Conservation (phyloP, 495 filamentous ascomycete genomes). For the Sordaria brevicollis region DNA sequence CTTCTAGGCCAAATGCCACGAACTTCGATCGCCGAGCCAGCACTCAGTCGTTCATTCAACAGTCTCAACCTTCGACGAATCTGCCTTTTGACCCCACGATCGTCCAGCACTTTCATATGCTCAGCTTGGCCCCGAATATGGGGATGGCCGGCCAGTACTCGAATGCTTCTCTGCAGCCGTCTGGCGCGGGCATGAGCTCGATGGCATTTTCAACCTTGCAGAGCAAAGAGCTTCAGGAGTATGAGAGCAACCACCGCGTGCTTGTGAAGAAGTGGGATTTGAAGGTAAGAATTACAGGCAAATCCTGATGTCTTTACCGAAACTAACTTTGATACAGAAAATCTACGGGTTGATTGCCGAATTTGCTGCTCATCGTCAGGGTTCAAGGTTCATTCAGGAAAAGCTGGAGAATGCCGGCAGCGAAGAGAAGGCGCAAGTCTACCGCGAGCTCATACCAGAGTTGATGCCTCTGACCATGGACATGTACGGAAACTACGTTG, state of each 20-base stretch:
- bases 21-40: conserved; percentile 23
- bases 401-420: conserved; percentile 93
- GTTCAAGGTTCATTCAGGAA: conserved; percentile 90
- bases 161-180: neutral
- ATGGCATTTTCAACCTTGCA: conserved; percentile 46
- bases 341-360: conserved; percentile 87
- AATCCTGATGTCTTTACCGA: neutral
- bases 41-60: conserved; percentile 18
- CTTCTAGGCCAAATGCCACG: neutral
- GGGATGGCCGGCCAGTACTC: neutral
- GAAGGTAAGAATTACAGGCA: conserved; percentile 44
- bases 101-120: conserved; percentile 12
- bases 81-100: conserved; percentile 7
- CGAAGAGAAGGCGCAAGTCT: conserved; percentile 93
- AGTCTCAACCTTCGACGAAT: conserved; percentile 11
- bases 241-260: conserved; percentile 58
- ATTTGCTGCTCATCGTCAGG: conserved; percentile 92
- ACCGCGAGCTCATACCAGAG: conserved; percentile 75
- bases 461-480: conserved; percentile 86
- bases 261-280: conserved; percentile 53
- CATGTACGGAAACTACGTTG: conserved; percentile 96
- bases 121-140: neutral
- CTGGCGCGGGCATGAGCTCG: neutral
- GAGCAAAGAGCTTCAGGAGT: conserved; percentile 70
- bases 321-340: conserved; percentile 40